Percentiles rank a stretch among this genome's conserved stretches.
Conservation (phyloP, 2,329 filamentous ascomycete species). For the Chaetomiaceae sp. region DNA sequence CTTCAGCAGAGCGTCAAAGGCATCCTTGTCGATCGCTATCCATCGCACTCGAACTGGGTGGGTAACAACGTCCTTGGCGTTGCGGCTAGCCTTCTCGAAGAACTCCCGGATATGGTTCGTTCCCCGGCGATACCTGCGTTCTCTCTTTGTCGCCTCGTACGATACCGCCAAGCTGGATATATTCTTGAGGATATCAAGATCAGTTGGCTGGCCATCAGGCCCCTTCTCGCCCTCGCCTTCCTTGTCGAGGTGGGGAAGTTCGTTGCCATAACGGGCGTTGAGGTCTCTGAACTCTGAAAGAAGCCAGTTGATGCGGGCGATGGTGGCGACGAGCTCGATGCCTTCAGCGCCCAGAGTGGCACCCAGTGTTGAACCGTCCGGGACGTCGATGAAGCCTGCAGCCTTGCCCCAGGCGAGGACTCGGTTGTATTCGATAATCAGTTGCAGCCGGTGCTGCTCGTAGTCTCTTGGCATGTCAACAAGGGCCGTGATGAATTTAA, state of each 20-base stretch:
- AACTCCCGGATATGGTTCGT: conserved; percentile 22
- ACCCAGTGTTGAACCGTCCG: conserved; percentile 18
- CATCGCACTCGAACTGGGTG: conserved; percentile 23
- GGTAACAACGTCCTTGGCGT: conserved; percentile 23
- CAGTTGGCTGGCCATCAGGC: conserved; percentile 11
- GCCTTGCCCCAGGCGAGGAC: conserved; percentile 25
- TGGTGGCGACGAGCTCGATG: conserved; percentile 22
- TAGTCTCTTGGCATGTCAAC: conserved; percentile 25
- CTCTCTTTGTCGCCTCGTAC: conserved; percentile 21
- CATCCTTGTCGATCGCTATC: conserved; percentile 22
- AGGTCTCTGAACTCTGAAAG: conserved; percentile 24
- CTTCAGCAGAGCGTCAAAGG: conserved; percentile 19
- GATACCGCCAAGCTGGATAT: conserved; percentile 22
- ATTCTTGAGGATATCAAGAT: conserved; percentile 19
- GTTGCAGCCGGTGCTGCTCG: conserved; percentile 23
- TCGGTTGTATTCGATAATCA: conserved; percentile 26
- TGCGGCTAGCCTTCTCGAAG: conserved; percentile 16
- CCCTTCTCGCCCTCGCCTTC: background rate
- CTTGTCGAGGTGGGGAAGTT: conserved; percentile 11
- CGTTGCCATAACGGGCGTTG: conserved; percentile 23
- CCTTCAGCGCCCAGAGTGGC: conserved; percentile 18
- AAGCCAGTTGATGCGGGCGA: conserved; percentile 23
- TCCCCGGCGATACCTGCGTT: conserved; percentile 12
- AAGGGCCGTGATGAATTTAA: conserved; percentile 24
- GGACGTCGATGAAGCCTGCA: conserved; percentile 22